A percentile compares a stretch with the other conserved stretches of the same genome.
These are phyloP conservation scores for Metschnikowia koreensis DNA, from an alignment of 805 yeast species.

Conservation along the genomic window DNA sequence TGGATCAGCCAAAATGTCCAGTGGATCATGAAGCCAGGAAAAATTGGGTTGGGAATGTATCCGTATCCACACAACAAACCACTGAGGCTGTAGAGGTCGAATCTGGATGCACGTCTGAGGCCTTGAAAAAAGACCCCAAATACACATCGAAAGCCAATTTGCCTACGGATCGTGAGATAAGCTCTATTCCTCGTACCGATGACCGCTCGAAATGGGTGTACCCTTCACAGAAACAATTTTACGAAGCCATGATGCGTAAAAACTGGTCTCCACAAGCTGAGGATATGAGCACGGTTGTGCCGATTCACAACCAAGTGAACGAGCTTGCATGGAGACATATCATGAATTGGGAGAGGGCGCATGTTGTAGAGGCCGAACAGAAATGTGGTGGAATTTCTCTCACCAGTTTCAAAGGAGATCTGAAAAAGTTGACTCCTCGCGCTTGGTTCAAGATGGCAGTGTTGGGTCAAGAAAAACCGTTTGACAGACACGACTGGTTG, in stretches of 20 bases:
- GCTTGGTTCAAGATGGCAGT: conserved; percentile 66
- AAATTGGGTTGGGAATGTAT: conserved; percentile 47
- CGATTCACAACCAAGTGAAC: conserved; percentile 90
- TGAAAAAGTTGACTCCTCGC: conserved; percentile 80
- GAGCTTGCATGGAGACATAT: conserved; percentile 91
- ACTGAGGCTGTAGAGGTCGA: conserved; percentile 42
- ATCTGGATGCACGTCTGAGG: conserved; percentile 46
- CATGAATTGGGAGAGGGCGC: conserved; percentile 70
- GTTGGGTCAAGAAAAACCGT: conserved; percentile 75
- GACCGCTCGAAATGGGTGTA: conserved; percentile 77
- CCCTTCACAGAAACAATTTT: conserved; percentile 94
- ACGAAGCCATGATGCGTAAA: conserved; percentile 89
- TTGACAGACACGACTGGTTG: conserved; percentile 96
- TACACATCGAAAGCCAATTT: conserved; percentile 34
- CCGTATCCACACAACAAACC: conserved; percentile 26
- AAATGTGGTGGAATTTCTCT: conserved; percentile 82
- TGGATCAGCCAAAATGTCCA: conserved; percentile 53
- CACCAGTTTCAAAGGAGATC: conserved; percentile 86
- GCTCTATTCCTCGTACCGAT: conserved; percentile 79
- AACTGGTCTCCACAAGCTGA: conserved; percentile 77
- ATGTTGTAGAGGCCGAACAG: conserved; percentile 45
- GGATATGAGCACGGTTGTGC: conserved; percentile 90
- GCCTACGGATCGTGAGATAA: conserved; percentile 72
- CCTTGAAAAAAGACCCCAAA: conserved; percentile 32
- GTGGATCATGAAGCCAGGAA: conserved; percentile 64